Evolutionary conservation across 1,284 basidiomycete genomes (phyloP), one percentile per base, ranked within the genome.

Genomic region (Heliocybe sulcata): DNA sequence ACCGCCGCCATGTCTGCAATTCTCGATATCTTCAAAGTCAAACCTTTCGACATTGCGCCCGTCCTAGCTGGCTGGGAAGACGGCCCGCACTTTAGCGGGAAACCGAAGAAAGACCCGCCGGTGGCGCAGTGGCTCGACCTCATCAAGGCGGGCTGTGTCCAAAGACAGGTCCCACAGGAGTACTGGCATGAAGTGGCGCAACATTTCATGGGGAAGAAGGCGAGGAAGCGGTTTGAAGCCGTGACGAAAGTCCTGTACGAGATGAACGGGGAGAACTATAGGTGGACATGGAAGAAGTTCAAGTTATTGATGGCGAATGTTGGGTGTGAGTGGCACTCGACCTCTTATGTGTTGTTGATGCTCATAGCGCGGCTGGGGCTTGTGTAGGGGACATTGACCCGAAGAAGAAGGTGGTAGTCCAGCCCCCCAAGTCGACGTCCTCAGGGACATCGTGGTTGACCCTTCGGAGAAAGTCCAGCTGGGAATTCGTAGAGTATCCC

Each of bases 271-370:
- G 83, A 85, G 19, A 83, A 81, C 61, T 88, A 88, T 63, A 74
- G 79, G 45, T 90, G 87, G 87, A 83, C 77, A 57, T 90, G 87
- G 87, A 85, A 87, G 71, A 85, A 81, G 60, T 90, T 85, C 72
- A 82, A 79, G 70, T 74, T 85, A 52, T 87, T 87, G 3, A 84
- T 90, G 80, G 70, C 76, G 54, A 89, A 81, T 64, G 85, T 89
- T 83, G 85, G 85, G 54, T 90, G 87, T 90, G 63, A 69, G 87
- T 79, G 4, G 38, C 53, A 55, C 38, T 6, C 4, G 4, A 42
- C 29, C 29, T 4, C 29, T 31, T 4, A 12, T 31, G 12, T 31
- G 29, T 31, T 31, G 12, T 12, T 31, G 29, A 31, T 31, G 29
- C 4, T 20, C 16, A 3, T 16, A 20, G 4, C 38, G 38, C 33